A percentile compares a stretch with the other conserved stretches of the same genome.
Conservation (phyloP, 139 green algal species). For the Ettlia oleoabundans region DNA sequence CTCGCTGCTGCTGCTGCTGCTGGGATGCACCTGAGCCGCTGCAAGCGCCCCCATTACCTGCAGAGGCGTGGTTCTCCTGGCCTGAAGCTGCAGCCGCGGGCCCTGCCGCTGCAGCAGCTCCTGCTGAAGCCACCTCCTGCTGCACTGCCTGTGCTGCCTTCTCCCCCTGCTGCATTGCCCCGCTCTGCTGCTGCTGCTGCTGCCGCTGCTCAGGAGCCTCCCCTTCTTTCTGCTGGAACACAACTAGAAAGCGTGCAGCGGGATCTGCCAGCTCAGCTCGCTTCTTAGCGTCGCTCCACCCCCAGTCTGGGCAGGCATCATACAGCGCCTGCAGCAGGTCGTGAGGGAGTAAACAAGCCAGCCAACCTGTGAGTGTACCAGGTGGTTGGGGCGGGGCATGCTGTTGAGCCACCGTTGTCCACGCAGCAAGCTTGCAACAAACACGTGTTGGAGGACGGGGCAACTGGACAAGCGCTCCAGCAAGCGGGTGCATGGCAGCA, state of each 20-base stretch:
- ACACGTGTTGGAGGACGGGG: too few relatives aligned
- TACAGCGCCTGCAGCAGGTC: conserved; percentile 43
- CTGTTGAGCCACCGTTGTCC: too few relatives aligned
- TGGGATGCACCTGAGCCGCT: too few relatives aligned
- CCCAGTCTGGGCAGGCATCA: conserved; percentile 48
- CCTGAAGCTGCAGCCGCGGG: background rate
- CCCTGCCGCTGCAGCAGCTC: too few relatives aligned
- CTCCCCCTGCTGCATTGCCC: background rate
- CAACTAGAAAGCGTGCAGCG: conserved; percentile 50
- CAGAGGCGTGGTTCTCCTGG: conserved; percentile 7
- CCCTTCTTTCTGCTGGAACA: background rate
- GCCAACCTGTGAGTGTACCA: too few relatives aligned
- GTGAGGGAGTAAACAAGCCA: too few relatives aligned
- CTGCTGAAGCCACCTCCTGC: too few relatives aligned
- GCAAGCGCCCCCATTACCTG: conserved; percentile 1
- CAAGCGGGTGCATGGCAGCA: background rate
- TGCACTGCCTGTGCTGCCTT: too few relatives aligned
- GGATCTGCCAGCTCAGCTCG: conserved; percentile 43
- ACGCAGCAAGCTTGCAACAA: too few relatives aligned
- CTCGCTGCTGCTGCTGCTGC: background rate
- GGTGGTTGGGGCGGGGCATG: too few relatives aligned
- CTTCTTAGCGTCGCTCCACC: conserved; percentile 53
- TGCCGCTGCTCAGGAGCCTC: background rate
- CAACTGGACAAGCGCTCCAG: background rate
- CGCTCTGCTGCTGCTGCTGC: background rate